Conservation (phyloP, 1,139 yeast genomes). For the Taiozyma sp. region DNA sequence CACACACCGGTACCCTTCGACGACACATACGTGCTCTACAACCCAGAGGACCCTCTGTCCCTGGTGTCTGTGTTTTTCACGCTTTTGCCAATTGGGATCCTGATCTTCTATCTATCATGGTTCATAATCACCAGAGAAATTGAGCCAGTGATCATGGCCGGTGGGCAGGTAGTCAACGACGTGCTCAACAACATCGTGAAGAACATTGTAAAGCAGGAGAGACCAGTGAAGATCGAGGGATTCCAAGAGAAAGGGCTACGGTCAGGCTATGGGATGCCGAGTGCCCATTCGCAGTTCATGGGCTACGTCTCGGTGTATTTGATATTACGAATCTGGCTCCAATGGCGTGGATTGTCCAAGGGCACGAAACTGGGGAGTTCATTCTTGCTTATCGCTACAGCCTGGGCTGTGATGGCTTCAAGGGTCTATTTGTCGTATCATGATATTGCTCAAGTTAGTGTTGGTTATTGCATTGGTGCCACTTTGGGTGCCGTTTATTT, state of each 20-base stretch:
- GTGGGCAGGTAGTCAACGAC: conserved; percentile 83
- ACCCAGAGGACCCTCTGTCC: conserved; percentile 60
- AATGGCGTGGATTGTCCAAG: conserved; percentile 32
- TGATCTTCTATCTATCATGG: conserved; percentile 81
- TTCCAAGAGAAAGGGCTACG: conserved; percentile 39
- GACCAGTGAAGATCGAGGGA: conserved; percentile 61
- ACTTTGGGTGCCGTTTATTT: conserved; percentile 60
- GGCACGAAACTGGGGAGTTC: conserved; percentile 26
- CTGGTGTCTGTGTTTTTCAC: conserved; percentile 65
- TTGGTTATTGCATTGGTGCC: conserved; percentile 43
- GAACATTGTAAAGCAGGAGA: conserved; percentile 55
- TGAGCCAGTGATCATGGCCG: conserved; percentile 78
- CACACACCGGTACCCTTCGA: conserved; percentile 33
- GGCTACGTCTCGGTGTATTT: conserved; percentile 74
- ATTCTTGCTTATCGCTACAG: conserved; percentile 22
- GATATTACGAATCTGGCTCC: conserved; percentile 41
- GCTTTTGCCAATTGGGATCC: conserved; percentile 73
- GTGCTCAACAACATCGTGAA: conserved; percentile 65
- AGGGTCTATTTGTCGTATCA: conserved; percentile 80
- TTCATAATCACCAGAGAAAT: conserved; percentile 76
- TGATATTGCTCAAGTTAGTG: conserved; percentile 61
- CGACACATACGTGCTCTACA: conserved; percentile 75
- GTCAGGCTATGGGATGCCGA: conserved; percentile 90
- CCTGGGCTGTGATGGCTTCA: conserved; percentile 58
- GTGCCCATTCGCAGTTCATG: conserved; percentile 95